These are phyloP conservation scores for Amanita rubescens DNA, from an alignment of 768 basidiomycete genomes.

Conservation along the genomic window DNA sequence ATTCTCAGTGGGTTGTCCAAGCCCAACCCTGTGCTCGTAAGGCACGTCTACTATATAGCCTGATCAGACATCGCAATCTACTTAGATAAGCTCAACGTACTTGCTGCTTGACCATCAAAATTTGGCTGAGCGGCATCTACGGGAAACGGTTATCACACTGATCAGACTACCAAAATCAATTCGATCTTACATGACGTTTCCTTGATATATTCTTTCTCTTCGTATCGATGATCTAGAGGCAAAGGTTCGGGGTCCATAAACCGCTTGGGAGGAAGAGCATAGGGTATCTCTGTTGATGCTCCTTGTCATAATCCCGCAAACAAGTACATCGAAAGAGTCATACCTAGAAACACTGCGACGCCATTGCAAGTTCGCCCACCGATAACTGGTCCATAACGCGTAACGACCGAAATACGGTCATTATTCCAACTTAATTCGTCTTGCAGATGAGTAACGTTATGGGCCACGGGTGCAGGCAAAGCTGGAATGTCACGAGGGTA, in stretches of 20 bases:
- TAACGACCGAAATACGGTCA: too few species aligned
- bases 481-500: too few species aligned
- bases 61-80: not conserved
- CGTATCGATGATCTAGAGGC: constrained; percentile 47
- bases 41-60: too few species aligned
- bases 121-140: constrained; percentile 54
- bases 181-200: too few species aligned
- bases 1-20: constrained; percentile 63
- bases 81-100: constrained; percentile 19
- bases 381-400: too few species aligned
- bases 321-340: constrained; percentile 2
- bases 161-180: not conserved
- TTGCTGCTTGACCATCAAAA: constrained; percentile 57
- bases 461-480: too few species aligned
- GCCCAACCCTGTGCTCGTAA: too few species aligned
- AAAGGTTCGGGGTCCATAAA: constrained; percentile 58
- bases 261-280: constrained; percentile 55
- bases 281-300: too few species aligned
- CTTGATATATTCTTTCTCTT: constrained; percentile 55
- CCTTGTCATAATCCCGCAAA: not conserved
- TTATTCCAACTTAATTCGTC: too few species aligned
- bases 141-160: not conserved
- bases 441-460: too few species aligned
- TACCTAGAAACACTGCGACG: too few species aligned
- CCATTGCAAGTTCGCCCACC: too few species aligned